Conservation (phyloP, 768 basidiomycete species). For the Nidularia pulvinata region DNA sequence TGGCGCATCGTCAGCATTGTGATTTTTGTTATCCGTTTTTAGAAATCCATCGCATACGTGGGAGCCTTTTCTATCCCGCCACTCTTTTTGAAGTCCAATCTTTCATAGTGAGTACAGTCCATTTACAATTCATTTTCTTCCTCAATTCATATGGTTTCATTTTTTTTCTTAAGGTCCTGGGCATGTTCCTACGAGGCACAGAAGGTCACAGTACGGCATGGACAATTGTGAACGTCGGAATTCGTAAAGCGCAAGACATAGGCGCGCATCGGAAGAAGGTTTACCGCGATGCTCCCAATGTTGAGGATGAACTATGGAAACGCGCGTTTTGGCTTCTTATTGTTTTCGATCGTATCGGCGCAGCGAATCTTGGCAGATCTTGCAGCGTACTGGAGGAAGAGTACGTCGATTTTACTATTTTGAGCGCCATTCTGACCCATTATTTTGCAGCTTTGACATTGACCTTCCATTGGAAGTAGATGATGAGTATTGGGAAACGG, state of each 20-base stretch:
- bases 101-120: slow-evolving; percentile 14
- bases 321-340: slow-evolving; percentile 77
- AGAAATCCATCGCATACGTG: slow-evolving; percentile 53
- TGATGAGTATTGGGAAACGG: slow-evolving; percentile 73
- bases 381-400: slow-evolving; percentile 66
- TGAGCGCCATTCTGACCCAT: background rate
- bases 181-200: slow-evolving; percentile 54
- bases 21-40: slow-evolving; percentile 5
- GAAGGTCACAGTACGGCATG: slow-evolving; percentile 50
- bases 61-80: slow-evolving; percentile 53
- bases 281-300: slow-evolving; percentile 41
- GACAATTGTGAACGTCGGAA: slow-evolving; percentile 51
- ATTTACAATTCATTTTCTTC: background rate
- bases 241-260: slow-evolving; percentile 70
- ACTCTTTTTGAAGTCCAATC: slow-evolving; percentile 66
- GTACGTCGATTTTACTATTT: slow-evolving; percentile 31
- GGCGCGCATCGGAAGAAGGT: slow-evolving; percentile 72
- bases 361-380: slow-evolving; percentile 53
- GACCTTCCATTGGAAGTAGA: slow-evolving; percentile 85
- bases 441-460: slow-evolving; percentile 68
- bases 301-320: slow-evolving; percentile 76
- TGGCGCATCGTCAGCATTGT: background rate
- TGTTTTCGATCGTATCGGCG: slow-evolving; percentile 56
- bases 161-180: slow-evolving; percentile 38
- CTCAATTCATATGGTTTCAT: no score